These are phyloP conservation scores for Beauveria australis DNA, from an alignment of 2,329 filamentous ascomycete genomes.

Conservation along the genomic window DNA sequence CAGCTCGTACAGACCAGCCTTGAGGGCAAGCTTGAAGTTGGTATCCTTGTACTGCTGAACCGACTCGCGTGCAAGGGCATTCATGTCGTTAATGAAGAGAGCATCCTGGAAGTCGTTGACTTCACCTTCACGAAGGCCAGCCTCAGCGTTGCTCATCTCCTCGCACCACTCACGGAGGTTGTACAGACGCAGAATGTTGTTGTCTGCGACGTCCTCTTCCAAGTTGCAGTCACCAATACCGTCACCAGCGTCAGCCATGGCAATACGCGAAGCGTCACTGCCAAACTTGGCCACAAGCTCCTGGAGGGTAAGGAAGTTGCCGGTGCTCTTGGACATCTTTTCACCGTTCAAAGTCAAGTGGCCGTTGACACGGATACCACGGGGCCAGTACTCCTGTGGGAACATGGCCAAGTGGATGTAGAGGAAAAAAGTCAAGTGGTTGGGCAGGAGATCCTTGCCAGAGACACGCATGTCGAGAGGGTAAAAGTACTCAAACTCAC, in stretches of 20 bases:
- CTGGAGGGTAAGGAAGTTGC: slow-evolving; percentile 89
- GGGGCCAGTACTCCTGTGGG: slow-evolving; percentile 80
- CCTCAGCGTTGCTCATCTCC: slow-evolving; percentile 65
- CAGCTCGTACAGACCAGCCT: slow-evolving; percentile 84
- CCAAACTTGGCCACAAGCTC: slow-evolving; percentile 88
- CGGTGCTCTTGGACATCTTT: slow-evolving; percentile 97
- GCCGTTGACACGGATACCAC: slow-evolving; percentile 78
- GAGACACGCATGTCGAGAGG: slow-evolving; percentile 81
- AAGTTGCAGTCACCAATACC: slow-evolving; percentile 95
- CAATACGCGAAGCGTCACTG: slow-evolving; percentile 84
- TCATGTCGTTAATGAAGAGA: slow-evolving; percentile 90
- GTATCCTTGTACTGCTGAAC: slow-evolving; percentile 70
- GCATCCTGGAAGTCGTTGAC: slow-evolving; percentile 75
- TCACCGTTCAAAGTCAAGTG: slow-evolving; percentile 92
- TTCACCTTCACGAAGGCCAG: slow-evolving; percentile 62
- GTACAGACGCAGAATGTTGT: slow-evolving; percentile 78
- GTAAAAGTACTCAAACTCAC: slow-evolving; percentile 96
- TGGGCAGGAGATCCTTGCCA: slow-evolving; percentile 88
- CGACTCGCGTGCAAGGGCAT: slow-evolving; percentile 70
- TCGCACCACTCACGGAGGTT: slow-evolving; percentile 85
- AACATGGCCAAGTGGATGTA: slow-evolving; percentile 92
- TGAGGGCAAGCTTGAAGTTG: slow-evolving; percentile 72
- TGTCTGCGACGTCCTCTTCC: slow-evolving; percentile 89
- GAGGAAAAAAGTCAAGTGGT: slow-evolving; percentile 92
- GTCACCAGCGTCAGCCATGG: slow-evolving; percentile 89